Evolutionary conservation across 768 basidiomycete species (phyloP), one percentile per base, ranked within the genome.

Genomic region (Xerocomus potaroensis): DNA sequence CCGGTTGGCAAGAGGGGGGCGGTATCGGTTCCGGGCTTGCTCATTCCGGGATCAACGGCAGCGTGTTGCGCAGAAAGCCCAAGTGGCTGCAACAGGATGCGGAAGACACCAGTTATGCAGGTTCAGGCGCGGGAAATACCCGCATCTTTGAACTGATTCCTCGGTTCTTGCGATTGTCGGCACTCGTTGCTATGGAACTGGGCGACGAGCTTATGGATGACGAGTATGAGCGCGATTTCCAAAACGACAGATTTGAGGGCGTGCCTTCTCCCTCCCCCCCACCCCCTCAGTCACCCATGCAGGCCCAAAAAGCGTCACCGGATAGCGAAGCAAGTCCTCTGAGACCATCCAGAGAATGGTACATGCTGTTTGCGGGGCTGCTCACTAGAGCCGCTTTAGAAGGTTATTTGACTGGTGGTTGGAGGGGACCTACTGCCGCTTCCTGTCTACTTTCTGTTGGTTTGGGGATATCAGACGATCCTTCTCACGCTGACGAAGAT

Each of bases 341-440:
- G 27, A 72, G 74, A 2, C 90, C 90, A 0, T 83, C 87, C 22
- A 69, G 77, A 21, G 80, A 82, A 53, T 93, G 91, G 91, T 93
- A 91, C 64, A 74, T 84, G 67, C 73, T 94, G 11, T 72, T 91
- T 14, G 79, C 79, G 0, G 83, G 86, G 2, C 69, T 94, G 19
- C 70, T 91, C 23, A 89, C 89, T 5, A 78, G 90, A n/a, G 88
- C 88, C 0, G 85, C 82, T 16, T 66, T 93, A 42, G 89, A 94
- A 58, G 91, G 91, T 0, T 93, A 92, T 59, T 72, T 92, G 36
- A 82, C 81, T 2, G 84, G 81, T 9, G 84, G 85, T 0, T 94
- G 91, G 91, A 76, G 74, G 23, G 89, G 91, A 1, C 67, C 77
- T 1, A 77, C 81, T 31, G 80, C 83, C 5, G 75, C 82, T 9